Base-by-base conservation (phyloP, 768 basidiomycete genomes). In the Phallus indusiatus region DNA sequence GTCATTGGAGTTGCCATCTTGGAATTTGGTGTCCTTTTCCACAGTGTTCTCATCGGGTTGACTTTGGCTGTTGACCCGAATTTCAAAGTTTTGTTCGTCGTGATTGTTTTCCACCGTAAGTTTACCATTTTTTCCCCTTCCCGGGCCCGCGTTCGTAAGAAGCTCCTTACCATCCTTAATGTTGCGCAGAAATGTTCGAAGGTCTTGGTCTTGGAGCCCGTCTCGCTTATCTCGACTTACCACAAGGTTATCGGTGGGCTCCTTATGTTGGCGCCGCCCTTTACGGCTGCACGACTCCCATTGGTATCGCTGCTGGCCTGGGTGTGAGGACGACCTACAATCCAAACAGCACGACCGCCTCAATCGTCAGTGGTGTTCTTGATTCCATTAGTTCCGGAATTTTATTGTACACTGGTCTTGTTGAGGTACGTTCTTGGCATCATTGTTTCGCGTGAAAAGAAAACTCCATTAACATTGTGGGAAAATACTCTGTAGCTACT, bases 151-250 rank as follows among this genome's bases (percentile, higher is more conserved):
- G 28, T 28, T 28, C 28, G 7, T 7, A 28, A 28, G 7, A 24
- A 37, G 22, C 5, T 49, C 53, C 14, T 20, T 9, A 12, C 42
- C n/a, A n/a, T 47, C 54, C 7, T 28, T 28, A 28, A 28, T 28
- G 28, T 28, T 7, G 7, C 7, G 28, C 66, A 93, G 90, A 95
- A 79, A 88, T 81, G 47, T 97, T 97, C 66, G 95, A 98, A 70
- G 95, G 94, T 20, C 80, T 97, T 49, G 95, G 93, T 69, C 76
- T 98, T 20, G 95, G 95, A 9, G 85, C 93, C 0, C 88, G 95
- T 9, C 76, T 98, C 11, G 91, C 94, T 1, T 83, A 77, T 69
- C 78, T 98, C 67, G 72, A 73, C 17, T 74, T 93, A 1, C 78
- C 88, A 0, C 62, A 67, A 1, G 67, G 70, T 60, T 88, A 83